phyloP scores from a whole-genome alignment of 768 basidiomycete species.

The Tubosaeta sp. region DNA sequence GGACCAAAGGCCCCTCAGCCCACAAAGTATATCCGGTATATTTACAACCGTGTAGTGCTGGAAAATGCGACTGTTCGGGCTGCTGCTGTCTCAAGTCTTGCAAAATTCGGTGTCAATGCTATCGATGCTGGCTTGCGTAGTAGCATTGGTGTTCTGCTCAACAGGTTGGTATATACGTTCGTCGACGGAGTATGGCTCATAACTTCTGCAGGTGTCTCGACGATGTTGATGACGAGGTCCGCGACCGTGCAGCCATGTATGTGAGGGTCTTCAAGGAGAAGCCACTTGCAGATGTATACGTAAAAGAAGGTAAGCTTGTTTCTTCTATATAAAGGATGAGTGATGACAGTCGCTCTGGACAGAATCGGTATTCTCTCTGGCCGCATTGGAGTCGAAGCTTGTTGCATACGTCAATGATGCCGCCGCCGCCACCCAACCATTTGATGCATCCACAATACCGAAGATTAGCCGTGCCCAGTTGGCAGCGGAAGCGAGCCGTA shows the following conservation, averaged over 20 bases:
- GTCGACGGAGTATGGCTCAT: conserved; percentile 1
- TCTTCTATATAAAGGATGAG: background rate
- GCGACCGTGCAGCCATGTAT: conserved; percentile 95
- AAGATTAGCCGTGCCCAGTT: conserved; percentile 94
- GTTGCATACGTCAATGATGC: conserved; percentile 92
- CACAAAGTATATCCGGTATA: conserved; percentile 98
- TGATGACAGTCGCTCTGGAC: conserved; percentile 2
- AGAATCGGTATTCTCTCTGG: conserved; percentile 95
- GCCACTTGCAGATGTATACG: conserved; percentile 75
- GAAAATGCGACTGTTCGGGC: conserved; percentile 98
- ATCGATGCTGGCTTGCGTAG: conserved; percentile 72
- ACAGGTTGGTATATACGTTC: conserved; percentile 48
- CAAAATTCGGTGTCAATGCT: conserved; percentile 94
- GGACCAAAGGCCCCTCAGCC: conserved; percentile 96
- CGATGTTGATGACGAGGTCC: conserved; percentile 98
- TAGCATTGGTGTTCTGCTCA: conserved; percentile 84
- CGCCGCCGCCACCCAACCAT: conserved; percentile 61
- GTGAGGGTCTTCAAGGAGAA: conserved; percentile 79
- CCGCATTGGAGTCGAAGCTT: conserved; percentile 84
- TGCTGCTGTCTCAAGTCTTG: conserved; percentile 90
- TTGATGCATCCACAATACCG: conserved; percentile 82
- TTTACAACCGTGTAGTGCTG: conserved; percentile 98
- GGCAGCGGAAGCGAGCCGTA: conserved; percentile 83
- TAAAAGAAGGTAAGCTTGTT: conserved; percentile 78
- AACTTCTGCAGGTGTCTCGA: conserved; percentile 66